Conservation (phyloP, 768 basidiomycete genomes). For the Amanita brunnescens region DNA sequence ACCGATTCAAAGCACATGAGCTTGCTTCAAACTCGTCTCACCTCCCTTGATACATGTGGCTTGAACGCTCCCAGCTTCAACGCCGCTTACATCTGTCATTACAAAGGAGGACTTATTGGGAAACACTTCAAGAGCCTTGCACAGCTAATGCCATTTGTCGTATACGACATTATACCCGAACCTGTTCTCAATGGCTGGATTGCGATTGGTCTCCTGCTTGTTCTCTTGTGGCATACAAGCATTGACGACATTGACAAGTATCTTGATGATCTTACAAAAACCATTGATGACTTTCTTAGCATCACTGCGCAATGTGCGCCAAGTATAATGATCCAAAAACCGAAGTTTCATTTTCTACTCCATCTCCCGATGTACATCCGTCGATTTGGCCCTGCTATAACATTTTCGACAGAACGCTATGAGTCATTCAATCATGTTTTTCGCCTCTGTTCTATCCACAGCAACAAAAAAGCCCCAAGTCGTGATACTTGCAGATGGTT, state of each 20-base stretch:
- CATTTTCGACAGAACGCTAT: slow-evolving; percentile 34
- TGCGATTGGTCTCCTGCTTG: slow-evolving; percentile 21
- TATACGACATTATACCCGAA: slow-evolving; percentile 13
- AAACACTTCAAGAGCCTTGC: slow-evolving; percentile 26
- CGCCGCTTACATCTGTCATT: slow-evolving; percentile 23
- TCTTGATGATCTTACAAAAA: slow-evolving; percentile 14
- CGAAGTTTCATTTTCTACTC: slow-evolving; percentile 33
- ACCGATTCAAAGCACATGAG: neutral
- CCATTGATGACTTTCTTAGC: slow-evolving; percentile 29
- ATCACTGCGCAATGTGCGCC: slow-evolving; percentile 19
- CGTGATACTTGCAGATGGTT: slow-evolving; percentile 9
- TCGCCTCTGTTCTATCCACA: slow-evolving; percentile 21
- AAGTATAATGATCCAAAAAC: slow-evolving; percentile 30
- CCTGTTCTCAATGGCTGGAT: slow-evolving; percentile 20
- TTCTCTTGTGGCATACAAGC: slow-evolving; percentile 22
- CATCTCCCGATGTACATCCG: slow-evolving; percentile 29
- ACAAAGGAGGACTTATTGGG: slow-evolving; percentile 25
- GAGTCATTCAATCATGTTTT: slow-evolving; percentile 34
- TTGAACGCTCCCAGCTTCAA: slow-evolving; percentile 18
- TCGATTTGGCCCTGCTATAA: slow-evolving; percentile 32
- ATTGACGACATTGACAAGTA: slow-evolving; percentile 20
- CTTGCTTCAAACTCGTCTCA: neutral
- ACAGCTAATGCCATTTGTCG: slow-evolving; percentile 22
- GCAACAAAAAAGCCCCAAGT: slow-evolving; percentile 23
- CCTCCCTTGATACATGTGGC: neutral